Conservation (phyloP, 208 protist species). For the Polymyxa betae region DNA sequence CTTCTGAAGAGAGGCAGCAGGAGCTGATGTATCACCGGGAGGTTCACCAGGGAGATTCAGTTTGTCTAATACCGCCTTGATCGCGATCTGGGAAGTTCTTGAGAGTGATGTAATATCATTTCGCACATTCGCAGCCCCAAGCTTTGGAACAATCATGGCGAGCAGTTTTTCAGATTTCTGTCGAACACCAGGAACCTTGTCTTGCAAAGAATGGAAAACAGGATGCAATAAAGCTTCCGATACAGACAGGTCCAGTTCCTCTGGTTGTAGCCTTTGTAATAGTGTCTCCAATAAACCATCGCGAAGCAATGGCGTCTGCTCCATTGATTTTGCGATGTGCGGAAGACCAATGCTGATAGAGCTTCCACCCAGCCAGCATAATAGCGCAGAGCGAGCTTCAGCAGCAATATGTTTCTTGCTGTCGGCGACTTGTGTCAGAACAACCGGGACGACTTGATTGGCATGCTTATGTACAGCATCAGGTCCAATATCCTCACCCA, state of each 20-base stretch:
- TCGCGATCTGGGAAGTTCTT: background rate
- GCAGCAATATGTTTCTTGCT: conserved; percentile 52
- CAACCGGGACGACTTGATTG: background rate
- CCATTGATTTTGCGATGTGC: background rate
- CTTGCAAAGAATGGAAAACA: background rate
- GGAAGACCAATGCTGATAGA: background rate
- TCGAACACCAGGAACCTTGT: conserved; percentile 15
- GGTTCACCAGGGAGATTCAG: background rate
- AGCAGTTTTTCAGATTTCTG: background rate
- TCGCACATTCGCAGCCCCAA: background rate
- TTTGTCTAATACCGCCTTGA: background rate
- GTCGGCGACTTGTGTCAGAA: background rate
- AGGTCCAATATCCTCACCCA: conserved; percentile 18
- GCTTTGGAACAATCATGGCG: background rate
- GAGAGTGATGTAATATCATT: background rate
- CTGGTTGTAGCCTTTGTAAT: background rate
- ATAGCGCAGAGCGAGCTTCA: background rate
- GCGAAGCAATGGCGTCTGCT: background rate
- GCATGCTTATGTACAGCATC: background rate
- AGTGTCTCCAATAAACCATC: background rate
- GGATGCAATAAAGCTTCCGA: background rate
- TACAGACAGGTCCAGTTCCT: background rate
- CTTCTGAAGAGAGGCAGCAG: background rate
- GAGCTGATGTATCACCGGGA: too few relatives aligned
- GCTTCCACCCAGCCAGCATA: background rate